Conservation (phyloP, 805 yeast genomes). For the Jamesozyma hellenica region DNA sequence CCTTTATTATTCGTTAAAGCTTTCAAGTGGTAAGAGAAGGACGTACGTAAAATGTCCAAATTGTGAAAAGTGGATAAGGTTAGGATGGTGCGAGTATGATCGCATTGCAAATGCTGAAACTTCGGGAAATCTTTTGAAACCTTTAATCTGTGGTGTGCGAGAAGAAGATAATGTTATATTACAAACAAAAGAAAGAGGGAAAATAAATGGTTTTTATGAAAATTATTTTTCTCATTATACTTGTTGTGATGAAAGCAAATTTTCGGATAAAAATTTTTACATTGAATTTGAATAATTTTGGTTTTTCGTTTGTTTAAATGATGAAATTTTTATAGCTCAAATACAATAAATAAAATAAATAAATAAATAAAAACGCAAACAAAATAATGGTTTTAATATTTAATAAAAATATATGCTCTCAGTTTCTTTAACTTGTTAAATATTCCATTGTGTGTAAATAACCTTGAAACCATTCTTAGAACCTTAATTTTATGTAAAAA, state of each 20-base stretch:
- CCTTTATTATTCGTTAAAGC: slow-evolving; percentile 8
- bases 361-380: no score
- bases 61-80: slow-evolving; percentile 12
- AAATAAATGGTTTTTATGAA: slow-evolving; percentile 15
- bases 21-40: slow-evolving; percentile 10
- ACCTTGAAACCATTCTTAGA: no score
- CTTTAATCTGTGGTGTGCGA: no score
- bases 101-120: slow-evolving; percentile 2
- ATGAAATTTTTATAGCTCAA: no score
- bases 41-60: slow-evolving; percentile 13
- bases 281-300: not conserved
- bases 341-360: no score
- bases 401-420: no score
- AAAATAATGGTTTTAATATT: no score
- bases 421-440: no score
- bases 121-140: not conserved
- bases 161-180: not conserved
- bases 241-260: not conserved
- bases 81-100: slow-evolving; percentile 15
- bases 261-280: not conserved
- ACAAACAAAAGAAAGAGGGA: slow-evolving; percentile 7
- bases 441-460: no score
- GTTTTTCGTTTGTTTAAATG: no score
- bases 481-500: no score
- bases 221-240: slow-evolving; percentile 8